These are phyloP conservation scores for Microstegium vimineum DNA, from an alignment of 176 grass and related monocot species.

Conservation along the genomic window DNA sequence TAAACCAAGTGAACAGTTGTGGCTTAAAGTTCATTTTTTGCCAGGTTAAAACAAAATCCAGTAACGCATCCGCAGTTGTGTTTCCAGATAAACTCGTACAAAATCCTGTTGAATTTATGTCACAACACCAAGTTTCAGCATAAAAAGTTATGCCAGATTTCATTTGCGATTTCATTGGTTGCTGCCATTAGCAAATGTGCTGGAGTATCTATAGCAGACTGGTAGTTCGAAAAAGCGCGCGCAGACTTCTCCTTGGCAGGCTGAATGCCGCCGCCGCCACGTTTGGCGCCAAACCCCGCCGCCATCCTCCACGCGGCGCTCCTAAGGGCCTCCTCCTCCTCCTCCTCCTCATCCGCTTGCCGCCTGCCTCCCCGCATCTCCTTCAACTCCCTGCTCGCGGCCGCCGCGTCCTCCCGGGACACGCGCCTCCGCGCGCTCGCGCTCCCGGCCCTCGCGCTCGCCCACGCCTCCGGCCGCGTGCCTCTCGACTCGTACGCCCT, in stretches of 20 bases:
- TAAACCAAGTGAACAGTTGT: too few species aligned
- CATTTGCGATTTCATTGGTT: background rate
- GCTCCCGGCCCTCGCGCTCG: slow-evolving; percentile 45
- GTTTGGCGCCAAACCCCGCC: slow-evolving; percentile 30
- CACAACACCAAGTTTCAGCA: background rate
- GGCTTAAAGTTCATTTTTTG: background rate
- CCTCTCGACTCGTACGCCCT: slow-evolving; percentile 61
- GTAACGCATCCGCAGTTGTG: background rate
- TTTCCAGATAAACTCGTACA: background rate
- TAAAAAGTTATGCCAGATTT: background rate
- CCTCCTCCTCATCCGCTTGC: background rate
- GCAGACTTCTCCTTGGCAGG: background rate
- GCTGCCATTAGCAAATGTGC: background rate
- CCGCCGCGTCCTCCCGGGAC: slow-evolving; percentile 30
- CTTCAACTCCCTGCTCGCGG: slow-evolving; percentile 45
- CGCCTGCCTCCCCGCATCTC: slow-evolving; percentile 25
- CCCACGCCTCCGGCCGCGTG: slow-evolving; percentile 18
- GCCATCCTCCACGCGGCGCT: slow-evolving; percentile 48
- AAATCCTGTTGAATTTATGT: background rate
- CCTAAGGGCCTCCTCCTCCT: slow-evolving; percentile 20
- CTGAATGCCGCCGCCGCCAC: slow-evolving; percentile 16
- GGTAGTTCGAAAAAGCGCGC: background rate
- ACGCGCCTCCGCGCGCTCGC: slow-evolving; percentile 29
- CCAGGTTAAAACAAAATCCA: background rate
- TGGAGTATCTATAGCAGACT: background rate